Percentiles rank a stretch among this genome's conserved stretches.
phyloP scores from a whole-genome alignment of 192 early-diverging fungal genomes.

The Linnemannia elongata region DNA sequence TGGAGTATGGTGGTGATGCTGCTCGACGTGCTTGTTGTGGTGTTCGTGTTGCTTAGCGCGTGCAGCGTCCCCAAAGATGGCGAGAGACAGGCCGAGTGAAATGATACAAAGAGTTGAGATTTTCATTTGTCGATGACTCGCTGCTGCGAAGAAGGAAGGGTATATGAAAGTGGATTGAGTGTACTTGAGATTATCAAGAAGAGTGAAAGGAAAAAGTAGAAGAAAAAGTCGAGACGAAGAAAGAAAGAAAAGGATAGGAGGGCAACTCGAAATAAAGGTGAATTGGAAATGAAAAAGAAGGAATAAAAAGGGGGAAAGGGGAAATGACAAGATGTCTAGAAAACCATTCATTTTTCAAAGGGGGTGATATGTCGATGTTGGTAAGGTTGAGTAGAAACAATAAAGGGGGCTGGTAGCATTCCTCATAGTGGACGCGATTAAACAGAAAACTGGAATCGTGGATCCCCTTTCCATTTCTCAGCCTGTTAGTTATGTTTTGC shows the following conservation, averaged over 20 bases:
- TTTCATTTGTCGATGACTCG: constrained; percentile 19
- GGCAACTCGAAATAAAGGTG: not conserved
- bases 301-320: not conserved
- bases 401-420: not conserved
- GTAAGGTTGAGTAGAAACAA: not conserved
- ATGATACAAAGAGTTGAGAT: constrained; percentile 31
- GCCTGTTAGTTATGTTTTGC: not conserved
- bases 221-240: not conserved
- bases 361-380: not conserved
- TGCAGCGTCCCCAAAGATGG: constrained; percentile 16
- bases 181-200: not conserved
- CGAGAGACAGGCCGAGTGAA: constrained; percentile 32
- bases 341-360: not conserved
- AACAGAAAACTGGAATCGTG: not conserved
- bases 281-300: not conserved
- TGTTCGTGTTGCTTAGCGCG: not conserved
- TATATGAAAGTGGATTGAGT: not conserved
- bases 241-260: not conserved
- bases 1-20: not conserved
- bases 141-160: not conserved
- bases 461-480: not conserved
- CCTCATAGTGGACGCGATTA: not conserved
- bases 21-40: not conserved
- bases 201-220: not conserved
- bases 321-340: not conserved